Conservation (phyloP, 2,329 filamentous ascomycete genomes). For the Trichoderma breve region DNA sequence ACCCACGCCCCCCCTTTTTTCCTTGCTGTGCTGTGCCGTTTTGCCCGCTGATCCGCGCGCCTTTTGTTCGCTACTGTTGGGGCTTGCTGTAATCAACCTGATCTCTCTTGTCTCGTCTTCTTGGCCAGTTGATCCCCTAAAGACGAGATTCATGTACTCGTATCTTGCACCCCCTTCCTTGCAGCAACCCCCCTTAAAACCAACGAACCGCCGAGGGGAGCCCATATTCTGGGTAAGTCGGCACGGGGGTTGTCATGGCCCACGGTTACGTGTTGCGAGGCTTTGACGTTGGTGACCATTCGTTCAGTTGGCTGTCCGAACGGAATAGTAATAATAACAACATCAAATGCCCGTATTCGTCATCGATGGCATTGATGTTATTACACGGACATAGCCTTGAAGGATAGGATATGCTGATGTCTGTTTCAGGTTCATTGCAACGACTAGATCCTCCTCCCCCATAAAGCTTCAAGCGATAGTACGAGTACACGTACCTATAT, state of each 20-base stretch:
- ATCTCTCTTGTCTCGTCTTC: neutral
- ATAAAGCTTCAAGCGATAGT: neutral
- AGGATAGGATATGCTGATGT: neutral
- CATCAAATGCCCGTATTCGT: neutral
- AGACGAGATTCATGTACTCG: neutral
- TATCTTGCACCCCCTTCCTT: neutral
- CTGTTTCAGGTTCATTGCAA: neutral
- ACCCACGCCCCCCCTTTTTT: neutral
- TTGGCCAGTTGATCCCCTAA: neutral
- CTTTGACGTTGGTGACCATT: neutral
- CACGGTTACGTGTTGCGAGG: slow-evolving; percentile 9
- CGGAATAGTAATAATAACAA: neutral
- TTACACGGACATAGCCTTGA: neutral
- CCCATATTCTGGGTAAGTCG: slow-evolving; percentile 25
- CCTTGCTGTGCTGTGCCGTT: slow-evolving; percentile 1
- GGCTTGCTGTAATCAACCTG: neutral
- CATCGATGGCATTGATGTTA: neutral
- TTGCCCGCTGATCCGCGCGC: slow-evolving; percentile 13
- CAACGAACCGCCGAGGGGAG: neutral
- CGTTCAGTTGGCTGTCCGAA: neutral
- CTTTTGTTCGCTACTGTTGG: neutral
- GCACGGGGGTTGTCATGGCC: slow-evolving; percentile 17
- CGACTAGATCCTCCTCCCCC: neutral
- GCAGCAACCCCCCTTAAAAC: neutral
- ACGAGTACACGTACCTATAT: neutral